These are phyloP conservation scores for Bruguiera gymnorhiza DNA, from an alignment of 345 rosid species.

Conservation along the genomic window DNA sequence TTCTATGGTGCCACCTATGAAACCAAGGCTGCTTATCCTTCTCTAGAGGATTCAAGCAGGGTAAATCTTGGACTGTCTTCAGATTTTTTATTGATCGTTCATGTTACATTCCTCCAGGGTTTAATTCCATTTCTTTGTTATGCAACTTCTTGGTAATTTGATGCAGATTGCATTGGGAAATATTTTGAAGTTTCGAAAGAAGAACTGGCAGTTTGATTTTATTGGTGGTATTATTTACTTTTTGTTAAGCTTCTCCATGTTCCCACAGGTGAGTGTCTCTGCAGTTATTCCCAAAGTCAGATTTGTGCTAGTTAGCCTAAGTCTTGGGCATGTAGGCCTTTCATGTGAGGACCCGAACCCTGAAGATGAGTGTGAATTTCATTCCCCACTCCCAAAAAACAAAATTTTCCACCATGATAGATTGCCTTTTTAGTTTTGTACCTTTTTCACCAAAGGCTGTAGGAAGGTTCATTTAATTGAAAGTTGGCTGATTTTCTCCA, in stretches of 20 bases:
- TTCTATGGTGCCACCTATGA: slow-evolving; percentile 62
- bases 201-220: slow-evolving; percentile 98
- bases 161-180: slow-evolving; percentile 96
- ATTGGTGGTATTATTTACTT: slow-evolving; percentile 97
- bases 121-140: slow-evolving; percentile 3
- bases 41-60: slow-evolving; percentile 96
- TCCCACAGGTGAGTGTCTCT: slow-evolving; percentile 72
- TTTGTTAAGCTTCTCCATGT: slow-evolving; percentile 77
- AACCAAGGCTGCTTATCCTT: slow-evolving; percentile 85
- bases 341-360: too few species aligned
- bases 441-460: too few species aligned
- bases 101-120: slow-evolving; percentile 15
- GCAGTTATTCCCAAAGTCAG: slow-evolving; percentile 6
- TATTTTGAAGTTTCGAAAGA: slow-evolving; percentile 96
- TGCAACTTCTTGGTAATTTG: slow-evolving; percentile 8
- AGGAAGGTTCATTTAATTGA: neutral
- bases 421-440: too few species aligned
- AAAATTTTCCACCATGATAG: too few species aligned
- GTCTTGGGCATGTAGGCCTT: neutral
- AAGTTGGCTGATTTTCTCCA: slow-evolving; percentile 20
- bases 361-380: neutral
- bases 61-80: slow-evolving; percentile 33
- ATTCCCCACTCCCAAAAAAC: neutral
- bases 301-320: slow-evolving; percentile 1
- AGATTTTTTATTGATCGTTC: neutral